Base-by-base conservation (phyloP, 768 basidiomycete species). In the Leccinum variicolor region DNA sequence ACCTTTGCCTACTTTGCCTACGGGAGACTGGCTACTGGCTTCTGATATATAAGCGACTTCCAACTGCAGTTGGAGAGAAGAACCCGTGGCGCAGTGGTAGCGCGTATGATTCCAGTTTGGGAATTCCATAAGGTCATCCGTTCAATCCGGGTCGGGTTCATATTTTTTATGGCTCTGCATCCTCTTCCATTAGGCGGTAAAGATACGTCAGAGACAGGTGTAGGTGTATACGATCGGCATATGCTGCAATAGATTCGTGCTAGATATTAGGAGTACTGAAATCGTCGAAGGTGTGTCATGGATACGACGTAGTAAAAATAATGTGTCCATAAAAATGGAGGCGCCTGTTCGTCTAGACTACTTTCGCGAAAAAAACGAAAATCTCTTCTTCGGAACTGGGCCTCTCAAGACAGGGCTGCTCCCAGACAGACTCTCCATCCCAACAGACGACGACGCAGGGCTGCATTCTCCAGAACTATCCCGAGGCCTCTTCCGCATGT, bases 131-230 rank as follows among this genome's bases (percentile, higher is more conserved):
- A 76, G 75, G 76, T 77, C 76, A 75, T 76, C 76, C 75, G 75
- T 76, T 77, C 76, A 73, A 76, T 69, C 70, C 76, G 74, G 74
- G 75, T 76, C 65, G 73, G 74, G 75, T 72, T 75, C 73, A 75
- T 3, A 54, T 49, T 25, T 45, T 46, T 21, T 21, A 39, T 39
- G 19, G 21, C 21, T 21, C 45, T 46, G 3, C 11, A 21, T 23
- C 23, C 45, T 14, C 19, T 45, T 45, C 43, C 21, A 23, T 19
- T 23, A 21, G 9, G 21, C 21, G 19, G 43, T 15, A 13, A 25
- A 15, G 14, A 14, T 25, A 15, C 19, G 5, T 23, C 13, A 25
- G 39, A 53, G 39, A 19, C 8, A 54, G 9, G 21, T 28, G 50
- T 56, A 58, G 48, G 23, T 62, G 45, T 63, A 54, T 48, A 56